Conservation (phyloP, 2,329 filamentous ascomycete species). For the Colletotrichum aenigma region DNA sequence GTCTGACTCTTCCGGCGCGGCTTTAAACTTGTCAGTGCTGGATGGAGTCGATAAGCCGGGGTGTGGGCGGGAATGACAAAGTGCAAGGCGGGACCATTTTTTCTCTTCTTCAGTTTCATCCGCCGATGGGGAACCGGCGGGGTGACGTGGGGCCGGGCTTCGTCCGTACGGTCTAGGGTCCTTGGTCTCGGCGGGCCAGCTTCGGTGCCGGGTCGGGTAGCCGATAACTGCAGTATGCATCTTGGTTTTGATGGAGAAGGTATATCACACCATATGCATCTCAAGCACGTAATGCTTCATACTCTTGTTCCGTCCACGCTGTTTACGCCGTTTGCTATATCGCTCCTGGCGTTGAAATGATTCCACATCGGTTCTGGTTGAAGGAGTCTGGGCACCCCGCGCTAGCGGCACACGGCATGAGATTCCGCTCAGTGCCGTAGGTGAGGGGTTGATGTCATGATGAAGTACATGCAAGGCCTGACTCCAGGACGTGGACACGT, state of each 20-base stretch:
- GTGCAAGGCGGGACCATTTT: background rate
- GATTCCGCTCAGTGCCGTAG: background rate
- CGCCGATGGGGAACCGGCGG: background rate
- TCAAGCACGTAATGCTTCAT: conserved; percentile 1
- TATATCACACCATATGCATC: background rate
- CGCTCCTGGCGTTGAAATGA: background rate
- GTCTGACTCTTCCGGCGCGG: background rate
- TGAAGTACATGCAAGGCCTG: background rate
- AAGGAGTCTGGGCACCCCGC: background rate
- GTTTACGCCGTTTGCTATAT: background rate
- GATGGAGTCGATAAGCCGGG: background rate
- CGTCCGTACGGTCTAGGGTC: background rate
- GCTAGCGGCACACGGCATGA: background rate
- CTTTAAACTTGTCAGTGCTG: background rate
- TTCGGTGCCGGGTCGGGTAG: conserved; percentile 8
- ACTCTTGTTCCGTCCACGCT: background rate
- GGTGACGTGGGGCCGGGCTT: background rate
- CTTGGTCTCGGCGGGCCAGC: background rate
- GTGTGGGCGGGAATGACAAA: background rate
- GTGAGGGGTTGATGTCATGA: background rate
- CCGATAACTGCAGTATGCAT: background rate
- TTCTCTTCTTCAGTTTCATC: background rate
- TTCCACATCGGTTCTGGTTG: background rate
- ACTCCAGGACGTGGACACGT: background rate
- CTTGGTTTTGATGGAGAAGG: background rate